phyloP scores from a whole-genome alignment of 495 filamentous ascomycete genomes.

The Xylaria palmicola region DNA sequence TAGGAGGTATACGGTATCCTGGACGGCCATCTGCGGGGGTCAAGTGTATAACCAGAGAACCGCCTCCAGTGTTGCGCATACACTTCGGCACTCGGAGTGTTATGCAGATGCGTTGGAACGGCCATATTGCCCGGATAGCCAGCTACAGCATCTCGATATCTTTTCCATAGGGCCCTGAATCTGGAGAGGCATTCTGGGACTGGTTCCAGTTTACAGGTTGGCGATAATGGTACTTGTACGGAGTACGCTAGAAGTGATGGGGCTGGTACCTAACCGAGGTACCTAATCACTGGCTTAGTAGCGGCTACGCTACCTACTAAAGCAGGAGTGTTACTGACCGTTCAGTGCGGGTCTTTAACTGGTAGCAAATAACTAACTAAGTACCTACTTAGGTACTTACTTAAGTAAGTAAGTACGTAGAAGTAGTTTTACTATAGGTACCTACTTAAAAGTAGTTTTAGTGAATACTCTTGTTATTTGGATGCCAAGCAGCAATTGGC shows the following conservation, averaged over 20 bases:
- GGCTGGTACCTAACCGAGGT: no score
- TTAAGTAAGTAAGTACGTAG: no score
- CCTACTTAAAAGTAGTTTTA: no score
- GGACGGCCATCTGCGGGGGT: not conserved
- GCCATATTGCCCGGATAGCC: not conserved
- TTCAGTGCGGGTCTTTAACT: no score
- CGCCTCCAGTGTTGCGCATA: not conserved
- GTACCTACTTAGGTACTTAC: no score
- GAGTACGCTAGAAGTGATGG: not conserved
- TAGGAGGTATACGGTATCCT: not conserved
- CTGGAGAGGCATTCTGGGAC: not conserved
- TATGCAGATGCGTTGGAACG: constrained; percentile 11
- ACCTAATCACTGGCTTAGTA: no score
- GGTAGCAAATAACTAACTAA: no score
- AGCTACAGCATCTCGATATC: not conserved
- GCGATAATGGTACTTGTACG: not conserved
- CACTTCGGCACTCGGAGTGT: not conserved
- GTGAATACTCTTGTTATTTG: no score
- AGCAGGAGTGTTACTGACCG: no score
- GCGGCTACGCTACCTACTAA: no score
- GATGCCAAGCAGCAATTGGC: no score
- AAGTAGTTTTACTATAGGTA: no score
- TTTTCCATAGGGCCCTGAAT: not conserved
- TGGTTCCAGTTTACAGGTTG: not conserved
- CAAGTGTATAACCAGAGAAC: constrained; percentile 1